Conservation (phyloP, 352 stramenopile species). For the Globisporangium irregulare region DNA sequence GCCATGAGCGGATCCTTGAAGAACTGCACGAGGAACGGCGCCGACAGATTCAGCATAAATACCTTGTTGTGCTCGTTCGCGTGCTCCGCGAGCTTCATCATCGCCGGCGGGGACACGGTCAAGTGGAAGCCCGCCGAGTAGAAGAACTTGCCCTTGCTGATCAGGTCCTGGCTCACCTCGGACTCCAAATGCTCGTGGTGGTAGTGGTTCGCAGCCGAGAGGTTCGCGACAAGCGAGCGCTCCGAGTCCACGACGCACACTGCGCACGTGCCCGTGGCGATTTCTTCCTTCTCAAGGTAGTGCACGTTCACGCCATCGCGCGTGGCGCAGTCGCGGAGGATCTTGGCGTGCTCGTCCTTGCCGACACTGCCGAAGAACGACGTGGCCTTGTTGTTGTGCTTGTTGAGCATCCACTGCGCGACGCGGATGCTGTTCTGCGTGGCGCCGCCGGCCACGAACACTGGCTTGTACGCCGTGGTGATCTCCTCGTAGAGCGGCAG, state of each 20-base stretch:
- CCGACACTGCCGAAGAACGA: slow-evolving; percentile 97
- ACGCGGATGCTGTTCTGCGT: slow-evolving; percentile 99
- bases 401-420: slow-evolving; percentile 98
- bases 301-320: slow-evolving; percentile 95
- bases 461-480: slow-evolving; percentile 83
- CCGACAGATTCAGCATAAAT: slow-evolving; percentile 97
- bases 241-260: slow-evolving; percentile 96
- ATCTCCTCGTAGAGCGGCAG: slow-evolving; percentile 96
- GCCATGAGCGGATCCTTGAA: slow-evolving; percentile 96
- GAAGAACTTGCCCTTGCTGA: slow-evolving; percentile 93
- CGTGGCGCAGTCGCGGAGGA: slow-evolving; percentile 91
- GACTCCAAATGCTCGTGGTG: slow-evolving; percentile 87
- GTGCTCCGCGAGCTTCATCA: slow-evolving; percentile 93
- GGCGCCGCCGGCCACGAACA: slow-evolving; percentile 97
- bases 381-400: slow-evolving; percentile 77
- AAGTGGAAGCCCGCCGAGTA: slow-evolving; percentile 99
- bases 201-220: slow-evolving; percentile 99
- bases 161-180: slow-evolving; percentile 91
- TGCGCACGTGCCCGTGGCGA: slow-evolving; percentile 97
- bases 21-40: slow-evolving; percentile 98
- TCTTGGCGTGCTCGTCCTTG: slow-evolving; percentile 92
- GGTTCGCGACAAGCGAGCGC: slow-evolving; percentile 96
- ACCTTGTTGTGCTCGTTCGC: slow-evolving; percentile 91
- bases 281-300: slow-evolving; percentile 94
- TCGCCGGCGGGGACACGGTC: slow-evolving; percentile 93